Conservation (phyloP, 257 asterid species). For the Leptodermis oblonga region DNA sequence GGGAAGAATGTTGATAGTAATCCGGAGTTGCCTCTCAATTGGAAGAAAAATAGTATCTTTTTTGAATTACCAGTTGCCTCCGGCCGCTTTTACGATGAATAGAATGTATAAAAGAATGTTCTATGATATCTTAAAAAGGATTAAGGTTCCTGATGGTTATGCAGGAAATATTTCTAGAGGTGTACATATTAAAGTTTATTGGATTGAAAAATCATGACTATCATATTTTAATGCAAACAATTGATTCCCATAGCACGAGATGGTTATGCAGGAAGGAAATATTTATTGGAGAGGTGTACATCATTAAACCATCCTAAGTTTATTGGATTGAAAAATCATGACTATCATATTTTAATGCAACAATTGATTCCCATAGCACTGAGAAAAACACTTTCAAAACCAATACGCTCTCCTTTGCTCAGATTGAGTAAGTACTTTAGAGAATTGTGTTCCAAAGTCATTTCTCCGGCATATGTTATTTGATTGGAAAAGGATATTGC, state of each 20-base stretch:
- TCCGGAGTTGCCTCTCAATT: too few relatives aligned
- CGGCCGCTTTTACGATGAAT: too few relatives aligned
- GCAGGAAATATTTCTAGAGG: neutral
- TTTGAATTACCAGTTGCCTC: too few relatives aligned
- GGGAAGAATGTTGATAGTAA: neutral
- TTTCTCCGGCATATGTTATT: neutral
- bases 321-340: neutral
- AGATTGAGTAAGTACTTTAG: too few relatives aligned
- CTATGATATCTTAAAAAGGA: too few relatives aligned
- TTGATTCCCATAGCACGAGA: neutral
- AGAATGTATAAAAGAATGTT: too few relatives aligned
- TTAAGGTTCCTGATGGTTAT: neutral
- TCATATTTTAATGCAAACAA: neutral
- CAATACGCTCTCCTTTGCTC: too few relatives aligned
- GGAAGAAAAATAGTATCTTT: too few relatives aligned
- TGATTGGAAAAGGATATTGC: neutral
- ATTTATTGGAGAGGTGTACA: neutral
- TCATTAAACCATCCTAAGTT: neutral
- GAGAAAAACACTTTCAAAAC: too few relatives aligned
- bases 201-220: neutral
- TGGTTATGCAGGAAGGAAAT: neutral
- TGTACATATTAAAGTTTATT: too few relatives aligned
- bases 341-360: neutral
- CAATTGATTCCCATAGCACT: neutral
- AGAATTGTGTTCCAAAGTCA: neutral